Evolutionary conservation across 257 asterid genomes (phyloP).

Genomic region (Phtheirospermum japonicum): DNA sequence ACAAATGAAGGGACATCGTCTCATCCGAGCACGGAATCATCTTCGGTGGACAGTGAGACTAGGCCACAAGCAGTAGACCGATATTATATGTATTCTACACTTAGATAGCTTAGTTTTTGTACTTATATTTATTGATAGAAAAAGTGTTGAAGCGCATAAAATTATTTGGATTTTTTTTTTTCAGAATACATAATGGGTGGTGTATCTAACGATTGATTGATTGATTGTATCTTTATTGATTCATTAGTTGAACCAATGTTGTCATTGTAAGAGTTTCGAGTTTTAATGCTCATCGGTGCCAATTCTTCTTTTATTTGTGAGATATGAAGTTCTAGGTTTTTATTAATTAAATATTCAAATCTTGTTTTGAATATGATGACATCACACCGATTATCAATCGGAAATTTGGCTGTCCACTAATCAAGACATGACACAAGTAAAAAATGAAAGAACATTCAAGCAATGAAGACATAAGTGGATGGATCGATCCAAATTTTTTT

Average conservation of each 20-base stretch:
- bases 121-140: background rate
- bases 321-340: background rate
- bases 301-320: background rate
- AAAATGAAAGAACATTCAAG: no score
- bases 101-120: background rate
- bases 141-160: background rate
- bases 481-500: no score
- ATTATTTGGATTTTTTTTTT: background rate
- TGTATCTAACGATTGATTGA: no score
- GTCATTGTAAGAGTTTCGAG: no score
- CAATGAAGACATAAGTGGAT: no score
- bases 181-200: no score
- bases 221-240: background rate
- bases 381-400: no score
- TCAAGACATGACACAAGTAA: no score
- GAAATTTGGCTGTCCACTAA: no score
- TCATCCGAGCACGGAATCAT: conserved; percentile 22
- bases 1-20: conserved; percentile 27
- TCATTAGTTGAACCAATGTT: background rate
- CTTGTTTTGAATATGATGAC: background rate
- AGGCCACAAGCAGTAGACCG: background rate
- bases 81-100: background rate
- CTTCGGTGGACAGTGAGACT: conserved; percentile 9
- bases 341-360: background rate
- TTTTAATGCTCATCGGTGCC: no score